Evolutionary conservation across 1,284 basidiomycete genomes (phyloP).

Genomic region (Malassezia cuniculi): DNA sequence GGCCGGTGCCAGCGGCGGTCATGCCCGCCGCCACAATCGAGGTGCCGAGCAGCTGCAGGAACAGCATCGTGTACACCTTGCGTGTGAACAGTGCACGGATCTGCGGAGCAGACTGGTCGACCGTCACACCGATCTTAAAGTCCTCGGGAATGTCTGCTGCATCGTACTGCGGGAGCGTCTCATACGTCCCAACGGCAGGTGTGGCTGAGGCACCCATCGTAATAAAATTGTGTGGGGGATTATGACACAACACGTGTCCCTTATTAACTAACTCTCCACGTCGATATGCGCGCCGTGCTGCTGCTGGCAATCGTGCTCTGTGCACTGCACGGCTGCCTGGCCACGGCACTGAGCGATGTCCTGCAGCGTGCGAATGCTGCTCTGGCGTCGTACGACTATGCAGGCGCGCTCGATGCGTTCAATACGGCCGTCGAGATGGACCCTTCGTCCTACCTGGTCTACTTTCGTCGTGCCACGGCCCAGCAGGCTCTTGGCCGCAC

Average conservation of each 20-base stretch:
- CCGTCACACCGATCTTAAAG: slow-evolving; percentile 41
- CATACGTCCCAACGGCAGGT: slow-evolving; percentile 2
- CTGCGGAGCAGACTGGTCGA: slow-evolving; percentile 38
- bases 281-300: too few species aligned
- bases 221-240: too few species aligned
- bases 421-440: slow-evolving; percentile 28
- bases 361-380: slow-evolving; percentile 23
- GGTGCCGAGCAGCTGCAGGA: slow-evolving; percentile 37
- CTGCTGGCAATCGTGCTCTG: too few species aligned
- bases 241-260: background rate
- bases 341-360: too few species aligned
- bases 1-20: slow-evolving; percentile 3
- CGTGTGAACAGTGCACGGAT: slow-evolving; percentile 37
- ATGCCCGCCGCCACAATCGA: slow-evolving; percentile 28
- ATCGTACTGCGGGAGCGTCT: slow-evolving; percentile 14
- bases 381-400: slow-evolving; percentile 28
- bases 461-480: slow-evolving; percentile 41
- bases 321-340: too few species aligned
- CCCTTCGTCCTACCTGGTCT: slow-evolving; percentile 31
- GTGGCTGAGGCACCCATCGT: too few species aligned
- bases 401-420: slow-evolving; percentile 30
- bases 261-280: background rate
- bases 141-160: slow-evolving; percentile 24
- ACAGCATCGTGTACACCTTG: slow-evolving; percentile 34
- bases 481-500: slow-evolving; percentile 39